Evolutionary conservation across 352 stramenopile genomes (phyloP).

Genomic region (Phytophthora pini): DNA sequence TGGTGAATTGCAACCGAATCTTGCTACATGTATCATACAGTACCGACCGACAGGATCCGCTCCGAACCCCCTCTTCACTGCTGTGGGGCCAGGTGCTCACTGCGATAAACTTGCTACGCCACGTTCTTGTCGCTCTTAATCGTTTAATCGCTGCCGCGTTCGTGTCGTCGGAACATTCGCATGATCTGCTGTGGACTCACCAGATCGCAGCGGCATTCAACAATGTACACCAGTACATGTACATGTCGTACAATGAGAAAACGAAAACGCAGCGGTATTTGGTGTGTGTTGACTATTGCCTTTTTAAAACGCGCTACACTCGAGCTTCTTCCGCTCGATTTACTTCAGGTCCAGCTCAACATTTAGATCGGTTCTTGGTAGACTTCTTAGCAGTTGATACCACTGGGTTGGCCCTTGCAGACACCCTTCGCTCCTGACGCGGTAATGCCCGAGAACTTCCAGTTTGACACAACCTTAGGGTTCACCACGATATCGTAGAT

Average conservation of each 20-base stretch:
- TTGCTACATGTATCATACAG: too few relatives aligned
- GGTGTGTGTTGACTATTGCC: too few relatives aligned
- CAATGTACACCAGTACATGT: not conserved
- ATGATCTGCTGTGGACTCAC: not conserved
- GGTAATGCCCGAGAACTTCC: constrained; percentile 28
- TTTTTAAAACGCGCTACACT: not conserved
- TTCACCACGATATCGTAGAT: constrained; percentile 32
- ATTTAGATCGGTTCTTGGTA: not conserved
- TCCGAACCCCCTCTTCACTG: not conserved
- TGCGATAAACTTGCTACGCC: not conserved
- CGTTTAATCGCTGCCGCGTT: constrained; percentile 9
- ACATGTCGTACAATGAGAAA: not conserved
- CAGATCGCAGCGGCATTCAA: not conserved
- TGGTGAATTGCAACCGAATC: too few relatives aligned
- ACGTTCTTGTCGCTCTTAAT: constrained; percentile 10
- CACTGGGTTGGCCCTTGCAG: constrained; percentile 23
- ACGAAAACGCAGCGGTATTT: too few relatives aligned
- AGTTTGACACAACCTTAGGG: constrained; percentile 22
- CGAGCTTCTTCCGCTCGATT: not conserved
- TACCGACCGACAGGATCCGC: too few relatives aligned
- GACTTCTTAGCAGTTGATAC: constrained; percentile 17
- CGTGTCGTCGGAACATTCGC: constrained; percentile 1
- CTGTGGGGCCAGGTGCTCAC: too few relatives aligned
- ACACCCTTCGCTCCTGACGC: constrained; percentile 18
- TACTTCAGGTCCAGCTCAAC: not conserved